A percentile compares a stretch with the other conserved stretches of the same genome.
Conservation (phyloP, 1,139 yeast species). For the Kodamaea fungicola region DNA sequence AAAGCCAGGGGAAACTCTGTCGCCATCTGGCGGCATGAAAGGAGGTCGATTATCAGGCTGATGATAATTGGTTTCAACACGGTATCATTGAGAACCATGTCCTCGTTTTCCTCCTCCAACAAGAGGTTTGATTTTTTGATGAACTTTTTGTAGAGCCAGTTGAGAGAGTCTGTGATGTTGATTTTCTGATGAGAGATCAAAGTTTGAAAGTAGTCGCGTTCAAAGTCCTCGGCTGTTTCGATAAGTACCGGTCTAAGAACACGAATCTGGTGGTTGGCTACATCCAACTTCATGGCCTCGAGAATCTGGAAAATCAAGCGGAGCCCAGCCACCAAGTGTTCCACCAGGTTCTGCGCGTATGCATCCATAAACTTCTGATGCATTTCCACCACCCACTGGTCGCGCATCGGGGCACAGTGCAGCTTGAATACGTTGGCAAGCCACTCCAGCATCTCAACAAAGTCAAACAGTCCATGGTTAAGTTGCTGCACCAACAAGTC, state of each 20-base stretch:
- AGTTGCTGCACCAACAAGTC: constrained; percentile 77
- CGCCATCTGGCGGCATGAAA: constrained; percentile 78
- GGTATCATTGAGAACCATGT: constrained; percentile 11
- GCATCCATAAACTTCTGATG: constrained; percentile 64
- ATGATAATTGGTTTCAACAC: constrained; percentile 39
- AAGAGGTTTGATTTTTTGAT: constrained; percentile 16
- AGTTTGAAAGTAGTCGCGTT: constrained; percentile 79
- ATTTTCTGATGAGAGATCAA: constrained; percentile 65
- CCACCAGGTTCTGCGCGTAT: constrained; percentile 48
- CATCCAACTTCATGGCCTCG: constrained; percentile 95
- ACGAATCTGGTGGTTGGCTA: constrained; percentile 91
- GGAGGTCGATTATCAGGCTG: constrained; percentile 53
- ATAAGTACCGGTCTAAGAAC: constrained; percentile 79
- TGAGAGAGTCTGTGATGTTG: constrained; percentile 60
- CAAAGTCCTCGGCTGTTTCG: constrained; percentile 90
- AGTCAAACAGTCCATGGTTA: constrained; percentile 63
- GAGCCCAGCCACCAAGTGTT: constrained; percentile 69
- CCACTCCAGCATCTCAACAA: constrained; percentile 67
- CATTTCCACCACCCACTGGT: constrained; percentile 86
- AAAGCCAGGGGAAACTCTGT: constrained; percentile 80
- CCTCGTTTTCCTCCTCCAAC: constrained; percentile 12
- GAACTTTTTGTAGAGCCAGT: constrained; percentile 60
- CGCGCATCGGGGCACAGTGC: constrained; percentile 96
- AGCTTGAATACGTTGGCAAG: constrained; percentile 67
- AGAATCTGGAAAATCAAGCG: constrained; percentile 77